Percentiles rank a stretch among this genome's conserved stretches.
Evolutionary conservation across 176 grass and related monocot species (phyloP).

Genomic region (Ampelocalamus luodianensis): DNA sequence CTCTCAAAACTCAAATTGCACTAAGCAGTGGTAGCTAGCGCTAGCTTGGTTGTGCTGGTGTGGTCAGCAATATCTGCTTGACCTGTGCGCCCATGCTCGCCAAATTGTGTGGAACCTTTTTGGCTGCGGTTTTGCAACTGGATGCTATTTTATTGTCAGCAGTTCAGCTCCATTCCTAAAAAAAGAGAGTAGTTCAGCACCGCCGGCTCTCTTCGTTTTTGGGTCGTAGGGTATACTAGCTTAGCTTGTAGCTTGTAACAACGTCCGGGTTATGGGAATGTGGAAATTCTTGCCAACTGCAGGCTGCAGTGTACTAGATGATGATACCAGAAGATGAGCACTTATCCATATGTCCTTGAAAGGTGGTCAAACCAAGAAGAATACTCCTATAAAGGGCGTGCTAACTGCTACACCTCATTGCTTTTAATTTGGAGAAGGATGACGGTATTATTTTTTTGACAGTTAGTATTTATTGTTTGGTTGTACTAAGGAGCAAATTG

Average conservation of each 20-base stretch:
- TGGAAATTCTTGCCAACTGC: slow-evolving; percentile 13
- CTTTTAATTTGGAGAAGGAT: neutral
- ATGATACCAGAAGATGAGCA: neutral
- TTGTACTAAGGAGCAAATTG: neutral
- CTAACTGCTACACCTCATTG: neutral
- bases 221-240: neutral
- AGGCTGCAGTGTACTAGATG: neutral
- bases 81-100: slow-evolving; percentile 17
- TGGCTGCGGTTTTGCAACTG: slow-evolving; percentile 28
- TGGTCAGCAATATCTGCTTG: slow-evolving; percentile 43
- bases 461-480: too few relatives aligned
- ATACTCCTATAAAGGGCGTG: neutral
- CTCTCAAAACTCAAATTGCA: slow-evolving; percentile 22
- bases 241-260: slow-evolving; percentile 24
- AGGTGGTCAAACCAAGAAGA: neutral
- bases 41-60: neutral
- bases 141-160: slow-evolving; percentile 21
- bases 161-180: too few relatives aligned
- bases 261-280: slow-evolving; percentile 2
- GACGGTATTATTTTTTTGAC: too few relatives aligned
- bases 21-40: slow-evolving; percentile 13
- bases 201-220: neutral
- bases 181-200: neutral
- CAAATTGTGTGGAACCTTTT: slow-evolving; percentile 32
- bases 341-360: neutral